Conservation (phyloP, 371 early-diverging fungal species). For the Entomophthora muscae region DNA sequence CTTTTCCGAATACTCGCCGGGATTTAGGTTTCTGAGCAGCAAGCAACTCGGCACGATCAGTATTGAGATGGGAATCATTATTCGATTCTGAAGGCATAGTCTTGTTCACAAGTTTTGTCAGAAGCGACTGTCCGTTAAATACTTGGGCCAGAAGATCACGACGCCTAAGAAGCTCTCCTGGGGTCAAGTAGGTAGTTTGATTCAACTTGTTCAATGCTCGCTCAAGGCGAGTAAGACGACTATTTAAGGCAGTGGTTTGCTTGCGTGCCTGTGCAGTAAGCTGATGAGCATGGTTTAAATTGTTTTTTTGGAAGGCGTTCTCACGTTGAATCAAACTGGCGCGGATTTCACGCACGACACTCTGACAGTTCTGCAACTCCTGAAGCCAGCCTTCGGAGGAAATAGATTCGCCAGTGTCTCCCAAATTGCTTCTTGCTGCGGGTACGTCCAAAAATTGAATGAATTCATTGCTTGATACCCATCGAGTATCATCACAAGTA, state of each 20-base stretch:
- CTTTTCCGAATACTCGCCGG: slow-evolving; percentile 47
- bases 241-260: slow-evolving; percentile 24
- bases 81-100: background rate
- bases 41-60: slow-evolving; percentile 8
- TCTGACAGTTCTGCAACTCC: slow-evolving; percentile 42
- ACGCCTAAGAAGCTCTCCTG: slow-evolving; percentile 10
- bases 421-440: slow-evolving; percentile 19
- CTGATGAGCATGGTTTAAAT: slow-evolving; percentile 52
- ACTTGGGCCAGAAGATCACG: slow-evolving; percentile 17
- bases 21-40: slow-evolving; percentile 6
- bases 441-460: slow-evolving; percentile 56
- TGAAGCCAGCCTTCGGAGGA: slow-evolving; percentile 74
- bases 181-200: slow-evolving; percentile 15
- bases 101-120: background rate
- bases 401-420: slow-evolving; percentile 19
- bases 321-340: slow-evolving; percentile 45
- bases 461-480: slow-evolving; percentile 56
- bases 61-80: slow-evolving; percentile 1
- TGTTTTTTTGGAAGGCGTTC: slow-evolving; percentile 45
- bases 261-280: slow-evolving; percentile 58
- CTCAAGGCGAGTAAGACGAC: slow-evolving; percentile 32
- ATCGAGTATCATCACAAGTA: slow-evolving; percentile 47
- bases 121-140: background rate
- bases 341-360: slow-evolving; percentile 42
- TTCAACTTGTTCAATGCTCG: slow-evolving; percentile 29